A percentile compares a stretch with the other conserved stretches of the same genome.
phyloP scores from a whole-genome alignment of 2,329 filamentous ascomycete species.

The Keithomyces neogunnii region DNA sequence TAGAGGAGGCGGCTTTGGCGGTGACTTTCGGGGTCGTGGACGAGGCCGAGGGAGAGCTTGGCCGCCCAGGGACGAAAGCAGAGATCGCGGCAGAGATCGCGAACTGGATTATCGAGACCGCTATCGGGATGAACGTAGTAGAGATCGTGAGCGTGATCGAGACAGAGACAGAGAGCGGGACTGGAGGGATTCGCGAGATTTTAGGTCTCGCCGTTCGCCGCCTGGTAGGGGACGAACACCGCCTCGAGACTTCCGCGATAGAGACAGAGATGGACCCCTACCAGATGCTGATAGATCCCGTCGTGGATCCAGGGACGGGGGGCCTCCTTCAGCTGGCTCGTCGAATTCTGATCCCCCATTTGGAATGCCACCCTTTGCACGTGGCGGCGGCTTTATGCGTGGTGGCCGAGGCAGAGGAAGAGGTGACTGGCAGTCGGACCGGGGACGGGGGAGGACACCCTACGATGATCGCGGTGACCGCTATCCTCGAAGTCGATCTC shows the following conservation, averaged over 20 bases:
- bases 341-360: slow-evolving; percentile 61
- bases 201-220: slow-evolving; percentile 46
- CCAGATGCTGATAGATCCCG: slow-evolving; percentile 61
- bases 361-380: slow-evolving; percentile 39
- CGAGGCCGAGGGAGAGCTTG: slow-evolving; percentile 50
- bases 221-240: slow-evolving; percentile 55
- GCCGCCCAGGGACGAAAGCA: slow-evolving; percentile 50
- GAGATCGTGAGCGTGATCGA: slow-evolving; percentile 48
- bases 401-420: slow-evolving; percentile 43
- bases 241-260: slow-evolving; percentile 56
- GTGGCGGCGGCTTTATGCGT: slow-evolving; percentile 46
- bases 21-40: slow-evolving; percentile 50
- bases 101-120: slow-evolving; percentile 50
- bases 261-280: slow-evolving; percentile 46
- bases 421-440: slow-evolving; percentile 31
- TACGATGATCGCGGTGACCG: slow-evolving; percentile 54
- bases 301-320: slow-evolving; percentile 59
- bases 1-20: slow-evolving; percentile 56
- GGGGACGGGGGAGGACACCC: slow-evolving; percentile 47
- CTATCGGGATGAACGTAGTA: slow-evolving; percentile 51
- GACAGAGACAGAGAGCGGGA: slow-evolving; percentile 45
- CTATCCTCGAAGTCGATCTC: slow-evolving; percentile 57
- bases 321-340: slow-evolving; percentile 62
- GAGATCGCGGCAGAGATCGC: slow-evolving; percentile 51
- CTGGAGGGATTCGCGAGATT: slow-evolving; percentile 32